These are phyloP conservation scores for Penicillium silybi DNA, from an alignment of 495 filamentous ascomycete genomes.

Conservation along the genomic window DNA sequence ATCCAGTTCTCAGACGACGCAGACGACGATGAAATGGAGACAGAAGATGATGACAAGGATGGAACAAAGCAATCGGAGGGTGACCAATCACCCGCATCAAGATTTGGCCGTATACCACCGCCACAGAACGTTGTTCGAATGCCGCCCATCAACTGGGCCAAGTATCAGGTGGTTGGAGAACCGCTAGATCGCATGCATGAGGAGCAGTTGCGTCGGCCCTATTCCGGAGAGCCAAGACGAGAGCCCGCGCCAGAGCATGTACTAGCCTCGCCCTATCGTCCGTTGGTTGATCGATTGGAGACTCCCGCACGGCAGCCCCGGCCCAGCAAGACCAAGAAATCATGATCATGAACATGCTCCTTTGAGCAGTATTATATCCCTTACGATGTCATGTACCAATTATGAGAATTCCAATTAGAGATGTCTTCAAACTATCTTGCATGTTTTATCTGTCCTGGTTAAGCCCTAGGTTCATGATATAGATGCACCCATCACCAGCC, in stretches of 20 bases:
- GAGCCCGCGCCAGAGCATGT: conserved; percentile 46
- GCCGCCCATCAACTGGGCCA: conserved; percentile 86
- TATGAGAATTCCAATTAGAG: conserved; percentile 8
- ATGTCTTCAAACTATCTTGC: not conserved
- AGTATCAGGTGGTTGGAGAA: conserved; percentile 80
- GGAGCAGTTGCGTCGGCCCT: conserved; percentile 66
- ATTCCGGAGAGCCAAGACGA: conserved; percentile 49
- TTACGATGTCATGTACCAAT: conserved; percentile 18
- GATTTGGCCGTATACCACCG: conserved; percentile 57
- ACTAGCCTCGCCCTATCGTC: conserved; percentile 71
- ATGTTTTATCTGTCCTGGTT: not conserved
- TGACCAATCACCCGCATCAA: conserved; percentile 25
- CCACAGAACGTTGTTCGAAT: conserved; percentile 81
- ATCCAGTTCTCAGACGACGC: conserved; percentile 39
- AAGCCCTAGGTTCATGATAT: not conserved
- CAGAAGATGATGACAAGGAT: conserved; percentile 34
- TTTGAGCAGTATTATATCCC: not conserved
- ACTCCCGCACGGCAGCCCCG: conserved; percentile 35
- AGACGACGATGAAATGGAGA: conserved; percentile 32
- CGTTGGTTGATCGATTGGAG: conserved; percentile 62
- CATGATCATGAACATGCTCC: conserved; percentile 9
- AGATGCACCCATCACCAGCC: not conserved
- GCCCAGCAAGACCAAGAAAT: conserved; percentile 34
- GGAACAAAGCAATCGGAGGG: conserved; percentile 10
- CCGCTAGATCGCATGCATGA: conserved; percentile 77